Percentiles rank a stretch among this genome's conserved stretches.
These are phyloP conservation scores for Rhypophila decipiens DNA, from an alignment of 495 filamentous ascomycete genomes.

Conservation along the genomic window DNA sequence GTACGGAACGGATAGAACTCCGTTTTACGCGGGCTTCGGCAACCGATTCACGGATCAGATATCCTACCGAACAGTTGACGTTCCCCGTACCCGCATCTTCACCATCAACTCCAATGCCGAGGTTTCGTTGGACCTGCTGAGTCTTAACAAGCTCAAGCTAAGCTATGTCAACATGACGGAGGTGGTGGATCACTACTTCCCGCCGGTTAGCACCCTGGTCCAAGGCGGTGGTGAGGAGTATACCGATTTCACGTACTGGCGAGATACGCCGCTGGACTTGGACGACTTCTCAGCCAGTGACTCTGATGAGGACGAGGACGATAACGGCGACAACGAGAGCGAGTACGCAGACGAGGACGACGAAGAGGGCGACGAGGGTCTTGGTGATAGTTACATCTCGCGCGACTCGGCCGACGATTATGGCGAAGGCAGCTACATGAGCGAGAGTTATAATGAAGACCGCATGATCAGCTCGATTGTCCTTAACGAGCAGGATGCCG, in stretches of 20 bases:
- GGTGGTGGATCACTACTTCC: conserved; percentile 95
- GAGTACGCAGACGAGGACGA: conserved; percentile 32
- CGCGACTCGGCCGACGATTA: conserved; percentile 46
- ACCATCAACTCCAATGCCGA: conserved; percentile 99
- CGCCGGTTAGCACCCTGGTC: conserved; percentile 68
- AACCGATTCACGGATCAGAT: conserved; percentile 95
- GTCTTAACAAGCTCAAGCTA: conserved; percentile 89
- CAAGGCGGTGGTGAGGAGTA: conserved; percentile 77
- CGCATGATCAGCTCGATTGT: conserved; percentile 15
- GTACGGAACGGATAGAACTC: conserved; percentile 69
- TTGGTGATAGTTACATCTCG: conserved; percentile 57
- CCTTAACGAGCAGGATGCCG: conserved; percentile 25
- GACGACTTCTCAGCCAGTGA: conserved; percentile 78
- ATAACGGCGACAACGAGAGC: conserved; percentile 26
- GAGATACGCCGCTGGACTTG: conserved; percentile 64
- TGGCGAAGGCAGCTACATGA: conserved; percentile 38
- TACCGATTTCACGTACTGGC: conserved; percentile 86
- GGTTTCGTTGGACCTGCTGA: conserved; percentile 84
- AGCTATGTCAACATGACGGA: conserved; percentile 96
- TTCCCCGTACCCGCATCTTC: conserved; percentile 89
- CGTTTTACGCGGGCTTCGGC: conserved; percentile 96
- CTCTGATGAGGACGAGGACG: conserved; percentile 48
- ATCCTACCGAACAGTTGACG: conserved; percentile 92
- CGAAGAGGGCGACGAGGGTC: conserved; percentile 19
- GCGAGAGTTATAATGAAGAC: conserved; percentile 31